Evolutionary conservation across 2,329 filamentous ascomycete species (phyloP).

Genomic region (Geosmithia morbida): DNA sequence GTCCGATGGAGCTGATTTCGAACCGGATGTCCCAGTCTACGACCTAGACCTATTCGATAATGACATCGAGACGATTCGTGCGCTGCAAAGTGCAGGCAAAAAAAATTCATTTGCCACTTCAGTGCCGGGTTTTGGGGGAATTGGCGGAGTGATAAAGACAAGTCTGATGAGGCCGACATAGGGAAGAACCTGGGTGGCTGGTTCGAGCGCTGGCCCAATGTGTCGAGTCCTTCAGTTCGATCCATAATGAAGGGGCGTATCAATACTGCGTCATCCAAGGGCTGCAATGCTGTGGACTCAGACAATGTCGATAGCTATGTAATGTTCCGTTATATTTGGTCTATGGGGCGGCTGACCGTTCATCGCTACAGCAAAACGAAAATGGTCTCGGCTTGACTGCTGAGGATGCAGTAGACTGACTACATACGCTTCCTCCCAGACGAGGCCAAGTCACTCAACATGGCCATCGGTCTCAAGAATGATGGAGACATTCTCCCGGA

Average conservation of each 20-base stretch:
- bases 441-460: slow-evolving; percentile 34
- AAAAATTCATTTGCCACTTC: slow-evolving; percentile 65
- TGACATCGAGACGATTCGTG: slow-evolving; percentile 23
- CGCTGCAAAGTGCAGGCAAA: slow-evolving; percentile 40
- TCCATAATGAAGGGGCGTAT: slow-evolving; percentile 49
- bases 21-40: slow-evolving; percentile 33
- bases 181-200: slow-evolving; percentile 48
- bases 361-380: slow-evolving; percentile 31
- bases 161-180: slow-evolving; percentile 40
- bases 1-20: slow-evolving; percentile 18
- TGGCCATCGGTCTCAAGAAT: slow-evolving; percentile 58
- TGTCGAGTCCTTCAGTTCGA: slow-evolving; percentile 42
- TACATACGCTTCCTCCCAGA: slow-evolving; percentile 46
- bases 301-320: slow-evolving; percentile 57
- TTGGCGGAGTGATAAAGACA: slow-evolving; percentile 39
- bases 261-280: slow-evolving; percentile 41
- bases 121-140: slow-evolving; percentile 56
- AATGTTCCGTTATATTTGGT: slow-evolving; percentile 8
- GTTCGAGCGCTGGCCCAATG: slow-evolving; percentile 54
- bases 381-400: slow-evolving; percentile 46
- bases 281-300: slow-evolving; percentile 55
- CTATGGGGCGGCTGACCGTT: neutral
- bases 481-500: slow-evolving; percentile 41
- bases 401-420: slow-evolving; percentile 39
- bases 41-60: slow-evolving; percentile 43